These are phyloP conservation scores for Creolimax fragrantissima DNA, from an alignment of 78 protist genomes.

Conservation along the genomic window DNA sequence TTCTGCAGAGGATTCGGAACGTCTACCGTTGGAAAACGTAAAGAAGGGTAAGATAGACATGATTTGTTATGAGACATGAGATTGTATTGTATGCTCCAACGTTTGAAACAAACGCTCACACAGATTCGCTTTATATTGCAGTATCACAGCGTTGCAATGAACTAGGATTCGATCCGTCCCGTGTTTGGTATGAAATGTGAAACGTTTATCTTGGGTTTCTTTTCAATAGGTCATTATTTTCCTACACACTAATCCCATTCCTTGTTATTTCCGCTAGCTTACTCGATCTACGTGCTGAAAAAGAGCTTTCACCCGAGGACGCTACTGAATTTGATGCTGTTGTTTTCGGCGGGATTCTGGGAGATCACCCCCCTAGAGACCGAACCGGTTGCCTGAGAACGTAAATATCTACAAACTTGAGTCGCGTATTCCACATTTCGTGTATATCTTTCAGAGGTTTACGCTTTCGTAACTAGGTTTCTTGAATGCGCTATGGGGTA, in stretches of 20 bases:
- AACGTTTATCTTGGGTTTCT: too few species aligned
- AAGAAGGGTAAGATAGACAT: too few species aligned
- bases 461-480: too few species aligned
- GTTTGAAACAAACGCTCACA: too few species aligned
- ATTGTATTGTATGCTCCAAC: too few species aligned
- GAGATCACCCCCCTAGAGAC: constrained; percentile 24
- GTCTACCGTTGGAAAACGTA: not conserved
- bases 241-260: too few species aligned
- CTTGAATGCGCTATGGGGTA: not conserved
- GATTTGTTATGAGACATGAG: too few species aligned
- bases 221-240: too few species aligned
- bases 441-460: not conserved
- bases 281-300: not conserved
- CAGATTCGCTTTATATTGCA: too few species aligned
- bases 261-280: too few species aligned
- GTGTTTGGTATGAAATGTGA: not conserved
- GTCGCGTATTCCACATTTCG: not conserved
- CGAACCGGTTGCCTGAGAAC: constrained; percentile 6
- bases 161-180: not conserved
- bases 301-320: not conserved
- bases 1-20: not conserved
- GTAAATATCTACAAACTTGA: not conserved
- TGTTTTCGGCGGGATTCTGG: constrained; percentile 25
- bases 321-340: constrained; percentile 11
- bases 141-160: not conserved